Evolutionary conservation across 2,329 filamentous ascomycete genomes (phyloP), one percentile per base, ranked within the genome.

Genomic region (Tricladium varicosporioides): DNA sequence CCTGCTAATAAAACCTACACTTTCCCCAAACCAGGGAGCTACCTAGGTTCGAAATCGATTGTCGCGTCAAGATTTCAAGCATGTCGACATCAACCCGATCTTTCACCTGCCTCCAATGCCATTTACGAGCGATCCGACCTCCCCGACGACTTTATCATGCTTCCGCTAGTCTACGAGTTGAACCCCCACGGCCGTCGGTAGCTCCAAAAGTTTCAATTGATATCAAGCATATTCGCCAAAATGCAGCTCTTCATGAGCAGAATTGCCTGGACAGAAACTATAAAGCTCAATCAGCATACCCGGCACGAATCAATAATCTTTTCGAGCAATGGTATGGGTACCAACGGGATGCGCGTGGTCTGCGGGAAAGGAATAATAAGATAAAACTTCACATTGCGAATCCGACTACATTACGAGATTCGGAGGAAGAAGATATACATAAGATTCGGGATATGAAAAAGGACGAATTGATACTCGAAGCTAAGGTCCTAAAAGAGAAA

Each of bases 201-300:
- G 92, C 90, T 13, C 92, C 91, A 10, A 93, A 91, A 71, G 84
- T 90, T 22, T 82, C 82, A 48, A 81, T 95, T 63, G 89, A 97
- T 75, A 81, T 96, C 70, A 93, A 91, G 72, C 88, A 94, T 75
- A 96, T 99, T 71, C 92, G 92, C 57, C 83, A 91, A 69, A 89
- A 95, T 73, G 84, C 89, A 14, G 83, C 87, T 13, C 80, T 95
- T 14, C 89, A 97, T 77, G 82, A 88, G 65, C 79, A 87, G 63
- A 97, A 95, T 69, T 96, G 91, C 74, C 71, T 88, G 58, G 87
- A 92, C 64, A 86, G 94, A 65, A 97, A 97, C 72, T 97, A 97
- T 75, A 79, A 71, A 57, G 65, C 72, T 22, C 81, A 83, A 62
- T 76, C 80, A 40, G 67, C 72, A 13, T 78, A 85, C 64, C 83